phyloP scores from a whole-genome alignment of 495 filamentous ascomycete genomes.

The Neurospora pannonica region DNA sequence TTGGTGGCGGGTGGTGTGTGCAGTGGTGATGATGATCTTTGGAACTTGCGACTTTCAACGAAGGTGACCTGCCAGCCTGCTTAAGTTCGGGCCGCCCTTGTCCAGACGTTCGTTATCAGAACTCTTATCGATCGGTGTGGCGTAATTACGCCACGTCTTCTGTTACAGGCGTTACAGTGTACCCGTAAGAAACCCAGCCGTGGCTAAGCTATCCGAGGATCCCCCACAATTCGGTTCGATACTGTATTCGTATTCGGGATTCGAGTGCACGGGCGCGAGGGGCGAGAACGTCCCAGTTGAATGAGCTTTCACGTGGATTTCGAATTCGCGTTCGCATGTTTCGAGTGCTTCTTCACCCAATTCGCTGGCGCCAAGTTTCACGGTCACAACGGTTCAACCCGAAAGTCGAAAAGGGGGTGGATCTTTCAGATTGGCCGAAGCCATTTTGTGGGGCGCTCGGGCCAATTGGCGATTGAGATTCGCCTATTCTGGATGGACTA shows the following conservation, averaged over 20 bases:
- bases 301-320: background rate
- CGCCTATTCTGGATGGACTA: background rate
- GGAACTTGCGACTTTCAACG: background rate
- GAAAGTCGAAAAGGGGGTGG: background rate
- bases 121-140: conserved; percentile 2
- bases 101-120: background rate
- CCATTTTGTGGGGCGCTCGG: background rate
- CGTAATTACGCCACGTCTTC: background rate
- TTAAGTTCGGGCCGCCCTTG: background rate
- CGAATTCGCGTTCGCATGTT: conserved; percentile 4
- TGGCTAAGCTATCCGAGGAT: background rate
- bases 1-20: background rate
- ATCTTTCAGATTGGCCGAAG: background rate
- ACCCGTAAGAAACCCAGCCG: background rate
- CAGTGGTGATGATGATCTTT: conserved; percentile 1
- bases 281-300: background rate
- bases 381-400: background rate
- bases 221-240: background rate
- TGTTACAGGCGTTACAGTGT: background rate
- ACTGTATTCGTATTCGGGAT: conserved; percentile 6
- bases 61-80: background rate
- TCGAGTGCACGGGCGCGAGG: background rate
- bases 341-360: background rate
- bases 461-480: conserved; percentile 2
- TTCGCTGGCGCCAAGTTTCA: background rate